Percentiles rank a stretch among this genome's conserved stretches.
phyloP scores from a whole-genome alignment of 108 stramenopile genomes.

The Pseudonitzschia multistriata region DNA sequence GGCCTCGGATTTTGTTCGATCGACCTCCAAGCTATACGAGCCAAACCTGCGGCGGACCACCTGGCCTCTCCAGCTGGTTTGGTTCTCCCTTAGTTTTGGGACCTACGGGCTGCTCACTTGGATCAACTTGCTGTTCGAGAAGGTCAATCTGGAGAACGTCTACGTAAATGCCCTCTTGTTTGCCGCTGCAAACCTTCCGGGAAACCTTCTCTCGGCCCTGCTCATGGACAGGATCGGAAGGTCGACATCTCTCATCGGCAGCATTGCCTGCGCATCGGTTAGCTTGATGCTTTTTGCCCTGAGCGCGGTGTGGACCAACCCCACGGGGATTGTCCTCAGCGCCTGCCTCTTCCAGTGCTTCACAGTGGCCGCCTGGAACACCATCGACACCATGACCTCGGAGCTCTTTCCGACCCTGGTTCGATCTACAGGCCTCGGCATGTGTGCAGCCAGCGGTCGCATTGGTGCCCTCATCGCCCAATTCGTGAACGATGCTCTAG shows the following conservation, averaged over 20 bases:
- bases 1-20: slow-evolving; percentile 29
- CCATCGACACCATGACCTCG: slow-evolving; percentile 64
- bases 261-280: slow-evolving; percentile 43
- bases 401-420: slow-evolving; percentile 78
- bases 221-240: slow-evolving; percentile 61
- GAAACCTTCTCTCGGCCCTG: slow-evolving; percentile 56
- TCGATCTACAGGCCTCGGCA: slow-evolving; percentile 70
- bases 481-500: slow-evolving; percentile 62
- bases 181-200: slow-evolving; percentile 68
- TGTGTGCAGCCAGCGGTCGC: slow-evolving; percentile 73
- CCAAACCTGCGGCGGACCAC: slow-evolving; percentile 51
- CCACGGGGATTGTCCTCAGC: slow-evolving; percentile 48
- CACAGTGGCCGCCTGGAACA: slow-evolving; percentile 70
- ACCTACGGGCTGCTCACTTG: slow-evolving; percentile 76
- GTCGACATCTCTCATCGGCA: slow-evolving; percentile 44
- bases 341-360: slow-evolving; percentile 79
- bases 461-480: slow-evolving; percentile 76
- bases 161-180: slow-evolving; percentile 80
- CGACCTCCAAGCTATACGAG: slow-evolving; percentile 46
- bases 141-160: slow-evolving; percentile 66
- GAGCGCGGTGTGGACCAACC: slow-evolving; percentile 9
- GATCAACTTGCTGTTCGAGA: slow-evolving; percentile 79
- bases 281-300: slow-evolving; percentile 61
- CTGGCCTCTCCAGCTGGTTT: slow-evolving; percentile 60
- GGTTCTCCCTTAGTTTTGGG: slow-evolving; percentile 75